Base-by-base conservation (phyloP, 2,329 filamentous ascomycete species). In the Juglanconis sp. region DNA sequence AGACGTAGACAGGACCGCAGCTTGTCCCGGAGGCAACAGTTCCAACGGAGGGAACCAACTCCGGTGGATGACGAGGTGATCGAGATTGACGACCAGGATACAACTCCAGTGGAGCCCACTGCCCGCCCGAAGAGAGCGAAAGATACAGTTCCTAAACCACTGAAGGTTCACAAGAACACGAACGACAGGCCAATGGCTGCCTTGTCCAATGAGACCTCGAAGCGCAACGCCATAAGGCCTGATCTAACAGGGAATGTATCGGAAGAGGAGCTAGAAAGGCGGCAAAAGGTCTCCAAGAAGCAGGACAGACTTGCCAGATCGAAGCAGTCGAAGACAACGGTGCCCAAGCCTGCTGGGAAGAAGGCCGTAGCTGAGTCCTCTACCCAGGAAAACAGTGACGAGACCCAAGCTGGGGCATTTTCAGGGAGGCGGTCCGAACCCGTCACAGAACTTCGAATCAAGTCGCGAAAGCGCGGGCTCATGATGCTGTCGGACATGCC, bases 391-490 rank as follows among this genome's bases (percentile, higher is more conserved):
- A 13, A 13, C 11, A 35, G 10, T n/a, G 15, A 36, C n/a, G n/a
- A 49, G 0, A 7, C 8, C 24, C 1, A 8, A 15, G 34, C 30
- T 24, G 24, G 24, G 36, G 3, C 17, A 31, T 9, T 2, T 9
- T 15, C 24, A 24, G 53, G 42, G 31, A 35, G 17, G 5, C 30
- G 46, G 13, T 13, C 24, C 17, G 66, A 74, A 58, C 74, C 70
- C 8, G 76, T 75, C 52, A 79, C 79, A 17, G 77, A 80, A 62
- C 69, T 83, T 40, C 76, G 76, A 7, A 79, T 83, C 55, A 78
- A 74, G 61, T 71, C 79, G 17, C 74, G 76, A 59, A 76, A 77
- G 61, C 74, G 80, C 56, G 81, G 81, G 2, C 66, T 84, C 7
- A 65, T 83, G 48, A 73, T 83, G 69, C 56, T 81, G 4, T 72